Percentiles rank a stretch among this genome's conserved stretches.
phyloP scores from a whole-genome alignment of 2,329 filamentous ascomycete species.

The Paecilomyces niveus region DNA sequence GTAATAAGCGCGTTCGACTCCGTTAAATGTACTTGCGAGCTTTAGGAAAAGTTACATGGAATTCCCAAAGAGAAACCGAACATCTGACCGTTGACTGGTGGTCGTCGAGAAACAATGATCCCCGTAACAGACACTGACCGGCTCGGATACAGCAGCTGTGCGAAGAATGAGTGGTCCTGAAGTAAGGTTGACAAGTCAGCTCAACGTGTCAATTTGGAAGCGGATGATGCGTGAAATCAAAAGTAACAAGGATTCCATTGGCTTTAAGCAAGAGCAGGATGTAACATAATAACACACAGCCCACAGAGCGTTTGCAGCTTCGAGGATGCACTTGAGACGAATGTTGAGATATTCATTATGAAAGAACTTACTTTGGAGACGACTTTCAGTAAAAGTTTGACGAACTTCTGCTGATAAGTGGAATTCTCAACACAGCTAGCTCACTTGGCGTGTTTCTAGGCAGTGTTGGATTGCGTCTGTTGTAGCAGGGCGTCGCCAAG shows the following conservation, averaged over 20 bases:
- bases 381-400: too few species aligned
- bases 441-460: too few species aligned
- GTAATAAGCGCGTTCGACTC: conserved; percentile 3
- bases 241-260: background rate
- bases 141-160: background rate
- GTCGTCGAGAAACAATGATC: background rate
- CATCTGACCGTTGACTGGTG: background rate
- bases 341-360: too few species aligned
- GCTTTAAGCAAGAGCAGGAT: background rate
- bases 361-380: too few species aligned
- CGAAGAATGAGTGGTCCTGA: background rate
- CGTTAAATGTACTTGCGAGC: background rate
- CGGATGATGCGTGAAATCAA: background rate
- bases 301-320: background rate
- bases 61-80: background rate
- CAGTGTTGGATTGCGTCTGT: too few species aligned
- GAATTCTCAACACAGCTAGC: too few species aligned
- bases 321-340: background rate
- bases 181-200: background rate
- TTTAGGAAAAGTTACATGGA: background rate
- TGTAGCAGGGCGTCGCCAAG: too few species aligned
- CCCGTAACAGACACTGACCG: background rate
- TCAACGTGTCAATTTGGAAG: background rate
- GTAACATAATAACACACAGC: background rate
- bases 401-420: too few species aligned